Base-by-base conservation (phyloP, 2,329 filamentous ascomycete species). In the Paraphoma sp. region DNA sequence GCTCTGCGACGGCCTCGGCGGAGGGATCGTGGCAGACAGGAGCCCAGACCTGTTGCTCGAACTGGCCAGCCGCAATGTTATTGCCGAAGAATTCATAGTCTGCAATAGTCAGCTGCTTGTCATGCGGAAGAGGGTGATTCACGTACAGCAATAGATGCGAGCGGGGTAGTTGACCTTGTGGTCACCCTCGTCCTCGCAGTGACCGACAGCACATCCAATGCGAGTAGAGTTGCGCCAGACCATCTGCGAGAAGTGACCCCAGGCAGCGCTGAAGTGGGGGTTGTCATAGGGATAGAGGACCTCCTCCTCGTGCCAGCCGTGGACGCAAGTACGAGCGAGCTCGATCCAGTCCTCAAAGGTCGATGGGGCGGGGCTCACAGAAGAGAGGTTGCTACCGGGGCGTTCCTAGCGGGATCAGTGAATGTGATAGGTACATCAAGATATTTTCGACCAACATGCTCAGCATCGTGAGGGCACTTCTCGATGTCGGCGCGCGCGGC, bases 191-290 rank as follows among this genome's bases (percentile, higher is more conserved):
- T 56, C 53, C 43, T 63, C 56, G 62, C 74, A 75, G 51, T 69
- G 59, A 16, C 62, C 65, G 3, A 75, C 41, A 42, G 75, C 74
- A 54, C 75, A 78, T 38, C 75, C 75, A 30, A 78, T 57, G n/a
- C 65, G 69, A 2, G 68, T 61, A 11, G 65, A 68, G 57, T 73
- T 71, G 47, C 73, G 73, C 75, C 75, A 78, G 48, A 78, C 74
- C 61, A 78, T 62, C 65, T 78, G 75, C 6, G 72, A 71, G 64
- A 78, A 78, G 65, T 78, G 74, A 17, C 71, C 73, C 65, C 69
- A 72, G 7, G 65, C 58, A n/a, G 59, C 56, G 12, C 68, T 61
- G 31, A 61, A 73, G 53, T 65, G 57, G 5, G 72, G 74, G 17
- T 70, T 60, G 47, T 68, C 59, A 57, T 74, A 76, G 9, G 72